Conservation (phyloP, 768 basidiomycete genomes). For the Suillus lakei region DNA sequence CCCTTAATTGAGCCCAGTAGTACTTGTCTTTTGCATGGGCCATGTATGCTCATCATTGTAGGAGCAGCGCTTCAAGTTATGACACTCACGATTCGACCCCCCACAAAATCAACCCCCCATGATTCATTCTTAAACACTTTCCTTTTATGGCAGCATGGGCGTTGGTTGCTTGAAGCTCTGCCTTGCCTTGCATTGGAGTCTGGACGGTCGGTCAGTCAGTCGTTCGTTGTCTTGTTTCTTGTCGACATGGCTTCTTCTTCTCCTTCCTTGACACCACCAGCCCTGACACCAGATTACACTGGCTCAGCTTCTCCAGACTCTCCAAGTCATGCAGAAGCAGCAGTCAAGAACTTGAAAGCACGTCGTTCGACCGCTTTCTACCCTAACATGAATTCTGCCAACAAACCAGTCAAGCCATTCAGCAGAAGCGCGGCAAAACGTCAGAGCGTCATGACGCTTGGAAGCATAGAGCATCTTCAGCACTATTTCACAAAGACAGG, state of each 20-base stretch:
- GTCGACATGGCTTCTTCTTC: conserved; percentile 31
- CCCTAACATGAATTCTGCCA: conserved; percentile 69
- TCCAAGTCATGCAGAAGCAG: conserved; percentile 30
- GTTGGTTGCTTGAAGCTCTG: conserved; percentile 2
- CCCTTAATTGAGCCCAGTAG: conserved; percentile 79
- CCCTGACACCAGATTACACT: conserved; percentile 67
- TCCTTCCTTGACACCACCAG: conserved; percentile 52
- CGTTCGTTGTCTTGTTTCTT: conserved; percentile 3
- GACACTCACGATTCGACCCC: conserved; percentile 15
- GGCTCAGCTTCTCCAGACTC: conserved; percentile 44
- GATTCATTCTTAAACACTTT: neutral
- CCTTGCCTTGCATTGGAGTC: conserved; percentile 15
- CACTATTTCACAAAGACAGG: conserved; percentile 94
- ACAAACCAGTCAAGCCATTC: conserved; percentile 84
- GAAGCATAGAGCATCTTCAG: conserved; percentile 96
- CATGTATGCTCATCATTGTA: conserved; percentile 30
- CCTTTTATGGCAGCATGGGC: neutral
- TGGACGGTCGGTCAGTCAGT: neutral
- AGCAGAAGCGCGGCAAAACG: conserved; percentile 90
- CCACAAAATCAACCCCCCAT: neutral
- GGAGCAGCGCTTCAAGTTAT: conserved; percentile 17
- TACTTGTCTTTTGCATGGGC: conserved; percentile 66
- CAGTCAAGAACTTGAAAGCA: conserved; percentile 45
- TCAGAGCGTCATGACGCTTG: conserved; percentile 90
- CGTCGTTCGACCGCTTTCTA: conserved; percentile 80